phyloP scores from a whole-genome alignment of 257 asterid species.

The Solanum lignicaule region DNA sequence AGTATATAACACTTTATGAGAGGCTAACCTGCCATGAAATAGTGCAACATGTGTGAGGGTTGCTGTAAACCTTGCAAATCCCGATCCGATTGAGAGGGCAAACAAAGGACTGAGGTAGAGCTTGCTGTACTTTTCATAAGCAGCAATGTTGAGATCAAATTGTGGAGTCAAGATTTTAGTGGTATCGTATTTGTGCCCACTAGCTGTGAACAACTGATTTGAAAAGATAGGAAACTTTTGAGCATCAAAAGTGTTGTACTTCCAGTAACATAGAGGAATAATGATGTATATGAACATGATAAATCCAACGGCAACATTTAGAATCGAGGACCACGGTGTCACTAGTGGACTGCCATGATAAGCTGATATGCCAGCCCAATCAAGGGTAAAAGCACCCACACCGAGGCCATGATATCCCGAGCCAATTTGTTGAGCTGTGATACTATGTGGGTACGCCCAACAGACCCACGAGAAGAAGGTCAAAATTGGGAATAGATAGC shows the following conservation, averaged over 20 bases:
- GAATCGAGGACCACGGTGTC: slow-evolving; percentile 72
- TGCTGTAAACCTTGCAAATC: slow-evolving; percentile 90
- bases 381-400: slow-evolving; percentile 94
- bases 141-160: slow-evolving; percentile 59
- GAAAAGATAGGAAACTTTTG: slow-evolving; percentile 92
- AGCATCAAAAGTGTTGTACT: slow-evolving; percentile 81
- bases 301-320: slow-evolving; percentile 75
- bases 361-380: slow-evolving; percentile 99
- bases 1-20: neutral
- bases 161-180: slow-evolving; percentile 76
- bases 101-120: slow-evolving; percentile 95
- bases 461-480: slow-evolving; percentile 99
- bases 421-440: slow-evolving; percentile 95
- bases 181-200: slow-evolving; percentile 67
- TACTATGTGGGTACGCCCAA: slow-evolving; percentile 87
- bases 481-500: slow-evolving; percentile 75
- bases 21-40: slow-evolving; percentile 82
- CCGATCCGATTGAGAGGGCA: slow-evolving; percentile 92
- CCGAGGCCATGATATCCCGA: slow-evolving; percentile 96
- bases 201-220: slow-evolving; percentile 59
- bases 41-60: slow-evolving; percentile 86
- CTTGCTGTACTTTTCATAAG: slow-evolving; percentile 71
- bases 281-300: slow-evolving; percentile 85
- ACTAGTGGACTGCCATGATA: slow-evolving; percentile 98
- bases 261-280: slow-evolving; percentile 92